Conservation (phyloP, 2,329 filamentous ascomycete genomes). For the Aphanocladium album region DNA sequence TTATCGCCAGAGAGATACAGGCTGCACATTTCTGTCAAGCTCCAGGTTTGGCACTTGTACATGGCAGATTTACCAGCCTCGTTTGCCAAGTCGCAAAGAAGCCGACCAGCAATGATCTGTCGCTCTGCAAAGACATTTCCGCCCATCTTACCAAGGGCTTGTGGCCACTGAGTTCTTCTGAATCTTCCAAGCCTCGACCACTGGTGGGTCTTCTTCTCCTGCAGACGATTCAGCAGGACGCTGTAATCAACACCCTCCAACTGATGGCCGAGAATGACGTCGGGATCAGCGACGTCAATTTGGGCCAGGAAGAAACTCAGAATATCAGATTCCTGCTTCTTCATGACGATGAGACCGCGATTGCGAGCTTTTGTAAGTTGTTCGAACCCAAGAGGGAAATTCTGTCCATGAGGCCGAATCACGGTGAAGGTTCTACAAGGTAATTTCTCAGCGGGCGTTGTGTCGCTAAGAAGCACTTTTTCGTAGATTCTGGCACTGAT, state of each 20-base stretch:
- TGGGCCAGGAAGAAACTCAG: constrained; percentile 86
- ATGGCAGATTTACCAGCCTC: constrained; percentile 96
- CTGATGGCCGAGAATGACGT: constrained; percentile 89
- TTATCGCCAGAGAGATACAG: constrained; percentile 74
- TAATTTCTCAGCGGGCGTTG: constrained; percentile 80
- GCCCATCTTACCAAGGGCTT: constrained; percentile 76
- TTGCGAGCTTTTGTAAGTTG: constrained; percentile 65
- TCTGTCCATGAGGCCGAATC: constrained; percentile 70
- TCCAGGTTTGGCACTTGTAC: constrained; percentile 97
- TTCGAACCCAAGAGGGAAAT: constrained; percentile 86
- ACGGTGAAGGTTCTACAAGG: constrained; percentile 88
- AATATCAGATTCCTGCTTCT: constrained; percentile 79
- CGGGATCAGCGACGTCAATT: constrained; percentile 81
- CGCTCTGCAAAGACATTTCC: constrained; percentile 92
- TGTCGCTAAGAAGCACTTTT: constrained; percentile 80
- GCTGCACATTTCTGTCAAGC: constrained; percentile 93
- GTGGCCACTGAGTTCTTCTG: constrained; percentile 79
- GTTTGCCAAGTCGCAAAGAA: constrained; percentile 91
- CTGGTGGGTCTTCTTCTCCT: constrained; percentile 84
- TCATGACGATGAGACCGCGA: constrained; percentile 71
- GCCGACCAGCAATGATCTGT: constrained; percentile 78
- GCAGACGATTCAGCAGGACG: constrained; percentile 77
- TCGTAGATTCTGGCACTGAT: constrained; percentile 92
- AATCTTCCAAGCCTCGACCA: constrained; percentile 93
- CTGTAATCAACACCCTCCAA: constrained; percentile 98